Evolutionary conservation across 805 yeast species (phyloP).

Genomic region (Candida nanaspora): DNA sequence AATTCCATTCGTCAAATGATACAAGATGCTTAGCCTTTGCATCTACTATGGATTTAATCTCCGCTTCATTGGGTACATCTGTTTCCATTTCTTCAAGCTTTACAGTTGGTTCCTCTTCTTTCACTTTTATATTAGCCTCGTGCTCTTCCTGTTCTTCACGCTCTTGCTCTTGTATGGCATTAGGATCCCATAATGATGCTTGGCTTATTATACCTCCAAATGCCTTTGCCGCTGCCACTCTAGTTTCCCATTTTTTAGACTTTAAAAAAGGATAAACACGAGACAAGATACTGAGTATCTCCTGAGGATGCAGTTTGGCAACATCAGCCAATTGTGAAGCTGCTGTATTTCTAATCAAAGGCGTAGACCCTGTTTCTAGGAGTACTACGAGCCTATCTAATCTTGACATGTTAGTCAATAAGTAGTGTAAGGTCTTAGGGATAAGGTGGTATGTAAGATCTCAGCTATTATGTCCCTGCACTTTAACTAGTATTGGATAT

Average conservation of each 20-base stretch:
- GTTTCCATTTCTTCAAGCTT: slow-evolving; percentile 14
- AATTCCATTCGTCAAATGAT: slow-evolving; percentile 42
- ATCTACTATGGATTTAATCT: slow-evolving; percentile 28
- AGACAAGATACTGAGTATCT: slow-evolving; percentile 70
- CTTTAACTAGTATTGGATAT: too few species aligned
- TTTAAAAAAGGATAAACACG: slow-evolving; percentile 86
- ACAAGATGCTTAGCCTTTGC: slow-evolving; percentile 40
- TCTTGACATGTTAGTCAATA: slow-evolving; percentile 20
- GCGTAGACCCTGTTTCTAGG: slow-evolving; percentile 92
- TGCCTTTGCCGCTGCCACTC: slow-evolving; percentile 91
- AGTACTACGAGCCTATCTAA: slow-evolving; percentile 30
- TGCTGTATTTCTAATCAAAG: slow-evolving; percentile 89
- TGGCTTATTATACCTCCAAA: slow-evolving; percentile 86
- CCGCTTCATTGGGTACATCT: slow-evolving; percentile 1
- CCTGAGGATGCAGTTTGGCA: slow-evolving; percentile 93
- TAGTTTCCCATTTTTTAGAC: slow-evolving; percentile 89
- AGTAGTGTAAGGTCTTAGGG: too few species aligned
- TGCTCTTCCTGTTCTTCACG: slow-evolving; percentile 14
- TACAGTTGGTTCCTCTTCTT: slow-evolving; percentile 13
- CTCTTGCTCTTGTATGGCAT: slow-evolving; percentile 20
- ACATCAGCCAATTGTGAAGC: slow-evolving; percentile 95
- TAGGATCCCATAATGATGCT: slow-evolving; percentile 82
- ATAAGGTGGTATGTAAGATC: too few species aligned
- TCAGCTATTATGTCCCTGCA: too few species aligned
- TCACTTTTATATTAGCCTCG: slow-evolving; percentile 18